These are phyloP conservation scores for Cyclospora cayetanensis DNA, from an alignment of 169 alveolate species.

Conservation along the genomic window DNA sequence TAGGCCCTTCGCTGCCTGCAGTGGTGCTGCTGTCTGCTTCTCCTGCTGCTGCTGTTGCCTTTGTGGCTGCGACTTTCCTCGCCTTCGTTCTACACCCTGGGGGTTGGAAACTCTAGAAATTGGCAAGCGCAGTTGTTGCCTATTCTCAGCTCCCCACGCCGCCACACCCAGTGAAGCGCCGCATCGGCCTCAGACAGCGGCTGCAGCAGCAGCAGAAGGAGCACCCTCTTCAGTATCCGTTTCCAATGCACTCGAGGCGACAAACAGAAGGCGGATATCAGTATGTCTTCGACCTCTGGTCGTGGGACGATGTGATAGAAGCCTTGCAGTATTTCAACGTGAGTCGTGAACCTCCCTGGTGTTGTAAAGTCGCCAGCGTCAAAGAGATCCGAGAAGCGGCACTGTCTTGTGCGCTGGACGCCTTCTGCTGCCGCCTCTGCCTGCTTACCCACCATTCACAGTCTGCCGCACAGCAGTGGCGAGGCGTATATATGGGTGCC, in stretches of 20 bases:
- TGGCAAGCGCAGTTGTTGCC: no score
- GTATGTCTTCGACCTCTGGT: conserved; percentile 80
- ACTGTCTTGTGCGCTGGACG: no score
- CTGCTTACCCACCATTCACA: no score
- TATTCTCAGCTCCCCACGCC: background rate
- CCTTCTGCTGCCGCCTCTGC: conserved; percentile 15
- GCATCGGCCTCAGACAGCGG: background rate
- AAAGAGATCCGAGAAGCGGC: background rate
- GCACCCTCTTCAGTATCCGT: conserved; percentile 10
- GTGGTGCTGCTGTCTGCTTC: background rate
- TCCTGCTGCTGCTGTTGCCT: conserved; percentile 7
- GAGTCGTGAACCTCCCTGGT: background rate
- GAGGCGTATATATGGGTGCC: no score
- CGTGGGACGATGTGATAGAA: conserved; percentile 79
- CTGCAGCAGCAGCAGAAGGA: conserved; percentile 16
- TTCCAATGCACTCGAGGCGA: conserved; percentile 7
- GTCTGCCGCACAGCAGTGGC: no score
- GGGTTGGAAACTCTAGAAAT: no score
- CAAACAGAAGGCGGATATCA: conserved; percentile 78
- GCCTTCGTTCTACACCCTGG: no score
- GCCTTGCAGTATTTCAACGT: conserved; percentile 79
- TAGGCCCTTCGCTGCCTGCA: background rate
- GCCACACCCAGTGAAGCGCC: background rate
- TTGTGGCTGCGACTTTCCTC: background rate
- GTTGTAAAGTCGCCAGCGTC: background rate